These are phyloP conservation scores for Xylaria sp. DNA, from an alignment of 2,329 filamentous ascomycete genomes.

Conservation along the genomic window DNA sequence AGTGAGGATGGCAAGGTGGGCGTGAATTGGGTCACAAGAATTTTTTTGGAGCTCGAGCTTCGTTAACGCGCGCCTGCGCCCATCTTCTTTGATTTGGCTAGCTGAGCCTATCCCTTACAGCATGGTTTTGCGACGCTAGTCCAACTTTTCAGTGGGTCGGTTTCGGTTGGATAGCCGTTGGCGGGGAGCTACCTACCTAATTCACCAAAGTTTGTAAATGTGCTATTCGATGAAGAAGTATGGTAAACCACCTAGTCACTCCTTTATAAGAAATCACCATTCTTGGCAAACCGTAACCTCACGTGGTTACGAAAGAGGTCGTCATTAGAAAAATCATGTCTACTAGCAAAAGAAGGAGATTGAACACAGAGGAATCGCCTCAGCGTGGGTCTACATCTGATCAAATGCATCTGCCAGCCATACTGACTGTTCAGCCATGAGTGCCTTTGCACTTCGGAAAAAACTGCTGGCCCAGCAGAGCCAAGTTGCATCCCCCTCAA, in stretches of 20 bases:
- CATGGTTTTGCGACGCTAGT: not conserved
- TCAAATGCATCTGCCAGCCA: not conserved
- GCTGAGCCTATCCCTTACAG: not conserved
- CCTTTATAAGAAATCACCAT: not conserved
- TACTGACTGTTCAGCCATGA: slow-evolving; percentile 49
- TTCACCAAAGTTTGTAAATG: not conserved
- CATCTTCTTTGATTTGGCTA: slow-evolving; percentile 1
- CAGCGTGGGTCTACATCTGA: slow-evolving; percentile 48
- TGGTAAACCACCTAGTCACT: not conserved
- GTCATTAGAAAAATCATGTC: slow-evolving; percentile 41
- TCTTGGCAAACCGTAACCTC: not conserved
- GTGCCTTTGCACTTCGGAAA: slow-evolving; percentile 58
- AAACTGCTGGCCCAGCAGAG: slow-evolving; percentile 49
- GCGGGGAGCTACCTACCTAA: not conserved
- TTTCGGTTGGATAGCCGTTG: not conserved
- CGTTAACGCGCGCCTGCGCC: slow-evolving; percentile 8
- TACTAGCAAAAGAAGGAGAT: slow-evolving; percentile 56
- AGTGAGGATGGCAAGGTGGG: not conserved
- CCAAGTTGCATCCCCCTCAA: slow-evolving; percentile 16
- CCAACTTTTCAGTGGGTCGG: not conserved
- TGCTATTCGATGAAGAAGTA: not conserved
- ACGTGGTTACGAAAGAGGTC: not conserved
- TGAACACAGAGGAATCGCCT: slow-evolving; percentile 50
- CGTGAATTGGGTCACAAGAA: slow-evolving; percentile 17
- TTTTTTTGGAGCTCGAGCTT: slow-evolving; percentile 3